Evolutionary conservation across 2,329 filamentous ascomycete genomes (phyloP).

Genomic region (Elsinoe fawcettii): DNA sequence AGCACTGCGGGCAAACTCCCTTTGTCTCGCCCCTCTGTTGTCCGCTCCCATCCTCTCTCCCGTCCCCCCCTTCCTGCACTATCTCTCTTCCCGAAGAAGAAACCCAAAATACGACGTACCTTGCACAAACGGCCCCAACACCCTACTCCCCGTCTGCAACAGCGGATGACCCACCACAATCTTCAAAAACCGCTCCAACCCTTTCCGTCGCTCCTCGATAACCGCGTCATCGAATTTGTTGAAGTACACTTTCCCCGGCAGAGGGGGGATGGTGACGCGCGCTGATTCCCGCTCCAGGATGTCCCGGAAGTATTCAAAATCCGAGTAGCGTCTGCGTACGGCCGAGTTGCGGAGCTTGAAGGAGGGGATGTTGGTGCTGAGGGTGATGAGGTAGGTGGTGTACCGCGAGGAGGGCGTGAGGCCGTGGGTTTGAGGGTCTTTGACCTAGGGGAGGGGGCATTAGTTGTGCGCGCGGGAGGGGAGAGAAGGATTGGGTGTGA

Average conservation of each 20-base stretch:
- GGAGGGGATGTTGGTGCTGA: constrained; percentile 95
- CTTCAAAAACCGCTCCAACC: constrained; percentile 89
- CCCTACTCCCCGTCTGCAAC: constrained; percentile 94
- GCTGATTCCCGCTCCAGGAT: constrained; percentile 93
- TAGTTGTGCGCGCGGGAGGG: constrained; percentile 14
- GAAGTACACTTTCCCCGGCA: constrained; percentile 95
- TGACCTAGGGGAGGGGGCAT: constrained; percentile 54
- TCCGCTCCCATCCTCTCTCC: neutral
- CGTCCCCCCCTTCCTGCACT: neutral
- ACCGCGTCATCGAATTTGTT: constrained; percentile 98
- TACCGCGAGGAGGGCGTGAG: constrained; percentile 67
- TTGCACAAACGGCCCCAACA: constrained; percentile 92
- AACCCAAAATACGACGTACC: constrained; percentile 48
- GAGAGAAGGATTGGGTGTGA: neutral
- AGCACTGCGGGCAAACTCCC: neutral
- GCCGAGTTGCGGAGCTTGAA: constrained; percentile 84
- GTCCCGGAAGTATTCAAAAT: constrained; percentile 98
- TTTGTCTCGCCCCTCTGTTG: neutral
- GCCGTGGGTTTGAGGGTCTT: constrained; percentile 88
- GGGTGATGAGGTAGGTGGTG: constrained; percentile 97
- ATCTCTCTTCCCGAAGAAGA: neutral
- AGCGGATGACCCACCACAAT: constrained; percentile 96
- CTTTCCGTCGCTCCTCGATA: constrained; percentile 86
- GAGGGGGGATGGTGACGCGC: constrained; percentile 86
- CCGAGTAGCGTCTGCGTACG: constrained; percentile 89